Evolutionary conservation across 768 basidiomycete genomes (phyloP).

Genomic region (Russula ochroleuca): DNA sequence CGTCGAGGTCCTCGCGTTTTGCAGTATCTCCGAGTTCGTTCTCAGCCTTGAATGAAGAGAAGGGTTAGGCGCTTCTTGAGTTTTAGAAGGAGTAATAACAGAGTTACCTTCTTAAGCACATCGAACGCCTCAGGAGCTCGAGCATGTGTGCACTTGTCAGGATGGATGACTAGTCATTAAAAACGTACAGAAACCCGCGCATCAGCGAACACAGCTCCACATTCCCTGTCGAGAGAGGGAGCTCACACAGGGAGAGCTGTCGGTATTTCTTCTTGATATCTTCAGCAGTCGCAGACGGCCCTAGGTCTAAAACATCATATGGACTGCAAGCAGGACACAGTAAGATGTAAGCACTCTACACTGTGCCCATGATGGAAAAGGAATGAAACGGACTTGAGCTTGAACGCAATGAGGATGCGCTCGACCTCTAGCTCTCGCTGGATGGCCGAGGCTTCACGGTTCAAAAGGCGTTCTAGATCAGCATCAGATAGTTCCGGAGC

Average conservation of each 20-base stretch:
- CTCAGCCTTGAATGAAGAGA: constrained; percentile 57
- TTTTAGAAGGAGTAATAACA: neutral
- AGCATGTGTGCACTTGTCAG: constrained; percentile 90
- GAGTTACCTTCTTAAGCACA: constrained; percentile 78
- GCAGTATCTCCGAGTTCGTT: constrained; percentile 73
- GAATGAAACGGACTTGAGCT: constrained; percentile 70
- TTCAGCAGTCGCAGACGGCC: constrained; percentile 61
- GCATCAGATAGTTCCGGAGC: constrained; percentile 37
- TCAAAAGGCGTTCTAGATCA: constrained; percentile 78
- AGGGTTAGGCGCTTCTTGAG: constrained; percentile 1
- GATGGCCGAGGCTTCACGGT: constrained; percentile 76
- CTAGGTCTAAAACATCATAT: constrained; percentile 88
- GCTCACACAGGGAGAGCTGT: constrained; percentile 79
- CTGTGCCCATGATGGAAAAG: neutral
- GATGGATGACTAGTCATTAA: constrained; percentile 80
- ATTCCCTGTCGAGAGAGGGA: constrained; percentile 8
- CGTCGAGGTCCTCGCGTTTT: constrained; percentile 78
- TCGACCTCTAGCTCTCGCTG: constrained; percentile 87
- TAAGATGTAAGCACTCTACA: neutral
- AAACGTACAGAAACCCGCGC: constrained; percentile 39
- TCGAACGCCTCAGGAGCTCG: constrained; percentile 92
- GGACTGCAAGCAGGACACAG: constrained; percentile 52
- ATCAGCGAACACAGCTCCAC: constrained; percentile 25
- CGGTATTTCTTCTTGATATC: constrained; percentile 89
- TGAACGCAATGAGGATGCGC: constrained; percentile 91